Evolutionary conservation across 2,329 filamentous ascomycete species (phyloP).

Genomic region (Ascochyta viciae-villosae): DNA sequence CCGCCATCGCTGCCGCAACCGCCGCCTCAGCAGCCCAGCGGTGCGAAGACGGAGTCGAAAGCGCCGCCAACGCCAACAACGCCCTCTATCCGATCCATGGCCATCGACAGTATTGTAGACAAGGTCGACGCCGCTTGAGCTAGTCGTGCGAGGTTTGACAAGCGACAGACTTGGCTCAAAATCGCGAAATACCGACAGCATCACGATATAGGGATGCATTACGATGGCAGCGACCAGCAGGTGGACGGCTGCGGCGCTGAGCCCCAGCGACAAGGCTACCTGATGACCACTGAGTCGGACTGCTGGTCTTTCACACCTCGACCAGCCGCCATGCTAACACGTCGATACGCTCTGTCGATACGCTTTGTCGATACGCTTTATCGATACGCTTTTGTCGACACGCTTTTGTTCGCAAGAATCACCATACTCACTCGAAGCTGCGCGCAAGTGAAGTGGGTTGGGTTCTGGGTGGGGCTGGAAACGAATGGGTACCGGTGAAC

Average conservation of each 20-base stretch:
- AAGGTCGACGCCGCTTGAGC: constrained; percentile 45
- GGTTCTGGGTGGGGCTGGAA: neutral
- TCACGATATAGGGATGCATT: neutral
- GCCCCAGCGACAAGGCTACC: neutral
- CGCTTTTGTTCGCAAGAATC: neutral
- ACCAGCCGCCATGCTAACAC: no score
- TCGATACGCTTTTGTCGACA: no score
- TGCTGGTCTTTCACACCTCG: neutral
- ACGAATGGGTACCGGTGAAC: constrained; percentile 6
- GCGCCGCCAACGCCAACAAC: constrained; percentile 48
- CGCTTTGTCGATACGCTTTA: no score
- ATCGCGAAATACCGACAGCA: neutral
- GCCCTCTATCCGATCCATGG: constrained; percentile 48
- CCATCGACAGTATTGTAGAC: constrained; percentile 50
- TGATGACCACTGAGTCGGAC: neutral
- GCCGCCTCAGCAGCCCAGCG: constrained; percentile 13
- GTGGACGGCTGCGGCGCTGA: neutral
- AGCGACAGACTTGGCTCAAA: neutral
- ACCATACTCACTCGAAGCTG: neutral
- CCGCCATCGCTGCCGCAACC: constrained; percentile 23
- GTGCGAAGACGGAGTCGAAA: constrained; percentile 36
- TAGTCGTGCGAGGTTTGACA: neutral
- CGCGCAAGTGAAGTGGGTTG: neutral
- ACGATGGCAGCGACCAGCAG: no score
- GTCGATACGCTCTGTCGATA: no score